Percentiles rank a stretch among this genome's conserved stretches.
phyloP scores from a whole-genome alignment of 805 yeast genomes.

The Brettanomyces sp. region DNA sequence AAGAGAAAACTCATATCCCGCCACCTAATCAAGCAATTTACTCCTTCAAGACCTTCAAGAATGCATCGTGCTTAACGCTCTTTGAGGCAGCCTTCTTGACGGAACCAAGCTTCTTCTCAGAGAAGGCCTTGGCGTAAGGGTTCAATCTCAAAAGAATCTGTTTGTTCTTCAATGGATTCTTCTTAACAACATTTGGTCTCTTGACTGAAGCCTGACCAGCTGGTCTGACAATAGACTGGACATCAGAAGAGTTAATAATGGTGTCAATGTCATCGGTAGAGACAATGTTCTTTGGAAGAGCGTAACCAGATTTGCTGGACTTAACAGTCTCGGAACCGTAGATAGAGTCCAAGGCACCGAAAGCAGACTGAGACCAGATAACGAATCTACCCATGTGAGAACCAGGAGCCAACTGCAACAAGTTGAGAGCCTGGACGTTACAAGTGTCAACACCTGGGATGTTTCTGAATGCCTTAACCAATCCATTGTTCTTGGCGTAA shows the following conservation, averaged over 20 bases:
- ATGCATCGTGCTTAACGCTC: constrained; percentile 61
- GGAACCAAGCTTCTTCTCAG: constrained; percentile 86
- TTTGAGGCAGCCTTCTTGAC: constrained; percentile 57
- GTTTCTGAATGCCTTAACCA: constrained; percentile 98
- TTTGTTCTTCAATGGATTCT: constrained; percentile 99
- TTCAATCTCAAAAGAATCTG: constrained; percentile 95
- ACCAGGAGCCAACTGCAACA: constrained; percentile 99
- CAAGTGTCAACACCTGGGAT: constrained; percentile 99
- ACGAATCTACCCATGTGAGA: constrained; percentile 99
- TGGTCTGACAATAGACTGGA: constrained; percentile 94
- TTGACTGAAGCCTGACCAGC: constrained; percentile 91
- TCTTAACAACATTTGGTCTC: constrained; percentile 94
- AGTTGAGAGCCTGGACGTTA: constrained; percentile 83
- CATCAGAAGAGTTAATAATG: constrained; percentile 97
- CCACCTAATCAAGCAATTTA: not conserved
- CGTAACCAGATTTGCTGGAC: constrained; percentile 93
- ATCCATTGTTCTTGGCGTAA: constrained; percentile 96
- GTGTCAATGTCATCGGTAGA: constrained; percentile 94
- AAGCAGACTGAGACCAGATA: constrained; percentile 99
- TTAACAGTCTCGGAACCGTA: constrained; percentile 95
- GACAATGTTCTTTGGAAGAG: constrained; percentile 90
- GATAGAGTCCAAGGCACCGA: constrained; percentile 90
- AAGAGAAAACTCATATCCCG: no score
- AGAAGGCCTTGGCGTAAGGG: constrained; percentile 98
- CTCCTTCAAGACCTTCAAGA: constrained; percentile 52